These are phyloP conservation scores for Paramarasmius palmivorus DNA, from an alignment of 1,284 basidiomycete species.

Conservation along the genomic window DNA sequence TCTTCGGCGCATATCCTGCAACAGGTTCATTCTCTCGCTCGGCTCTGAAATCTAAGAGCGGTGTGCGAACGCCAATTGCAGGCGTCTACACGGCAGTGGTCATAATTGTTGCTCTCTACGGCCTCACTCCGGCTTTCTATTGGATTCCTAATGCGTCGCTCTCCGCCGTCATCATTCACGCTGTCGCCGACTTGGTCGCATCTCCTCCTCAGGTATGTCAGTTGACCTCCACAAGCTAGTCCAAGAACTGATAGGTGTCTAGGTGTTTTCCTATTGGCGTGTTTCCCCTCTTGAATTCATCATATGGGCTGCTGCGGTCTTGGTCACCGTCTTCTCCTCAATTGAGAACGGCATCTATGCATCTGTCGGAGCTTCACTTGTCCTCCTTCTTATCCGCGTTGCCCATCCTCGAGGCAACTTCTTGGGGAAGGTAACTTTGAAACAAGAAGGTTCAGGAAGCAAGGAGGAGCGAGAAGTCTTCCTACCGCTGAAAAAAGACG, in stretches of 20 bases:
- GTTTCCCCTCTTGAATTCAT: constrained; percentile 92
- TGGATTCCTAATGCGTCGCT: constrained; percentile 83
- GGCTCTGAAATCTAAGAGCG: constrained; percentile 94
- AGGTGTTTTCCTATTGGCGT: constrained; percentile 91
- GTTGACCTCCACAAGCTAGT: neutral
- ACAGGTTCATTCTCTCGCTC: constrained; percentile 98
- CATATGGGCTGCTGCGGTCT: constrained; percentile 88
- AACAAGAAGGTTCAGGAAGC: constrained; percentile 30
- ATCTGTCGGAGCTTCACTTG: constrained; percentile 80
- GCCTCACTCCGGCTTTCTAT: constrained; percentile 87
- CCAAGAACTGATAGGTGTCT: neutral
- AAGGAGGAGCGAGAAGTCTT: constrained; percentile 75
- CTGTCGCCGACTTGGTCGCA: constrained; percentile 90
- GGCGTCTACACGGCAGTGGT: constrained; percentile 88
- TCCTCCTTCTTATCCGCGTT: constrained; percentile 85
- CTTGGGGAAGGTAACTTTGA: constrained; percentile 74
- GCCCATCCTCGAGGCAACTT: constrained; percentile 92
- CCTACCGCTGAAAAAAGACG: constrained; percentile 70
- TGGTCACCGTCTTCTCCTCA: constrained; percentile 85
- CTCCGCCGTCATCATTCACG: constrained; percentile 94
- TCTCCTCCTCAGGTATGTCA: constrained; percentile 67
- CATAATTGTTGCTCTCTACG: constrained; percentile 93
- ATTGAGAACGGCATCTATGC: constrained; percentile 97
- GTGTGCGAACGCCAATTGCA: constrained; percentile 92
- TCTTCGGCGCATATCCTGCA: constrained; percentile 92